Evolutionary conservation across 139 green algal genomes (phyloP), one percentile per base, ranked within the genome.

Genomic region (Chlorella vulgaris): DNA sequence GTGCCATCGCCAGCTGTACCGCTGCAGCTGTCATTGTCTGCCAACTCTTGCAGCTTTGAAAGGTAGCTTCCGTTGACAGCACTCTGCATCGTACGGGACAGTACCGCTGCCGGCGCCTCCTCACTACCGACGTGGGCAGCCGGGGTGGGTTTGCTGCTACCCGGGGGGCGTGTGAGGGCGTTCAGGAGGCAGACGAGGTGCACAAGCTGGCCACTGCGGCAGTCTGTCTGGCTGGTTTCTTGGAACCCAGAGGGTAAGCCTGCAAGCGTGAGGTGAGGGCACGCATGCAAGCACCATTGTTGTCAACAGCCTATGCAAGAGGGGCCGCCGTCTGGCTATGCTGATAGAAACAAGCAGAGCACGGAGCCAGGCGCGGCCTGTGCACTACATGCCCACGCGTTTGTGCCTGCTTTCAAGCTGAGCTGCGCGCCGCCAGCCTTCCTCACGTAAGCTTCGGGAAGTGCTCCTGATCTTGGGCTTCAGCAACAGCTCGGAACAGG

Each of bases 401-500:
- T n/a, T n/a, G n/a, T n/a, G n/a, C n/a, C n/a, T n/a, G n/a, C n/a
- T n/a, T n/a, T n/a, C n/a, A n/a, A n/a, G n/a, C n/a, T n/a, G n/a
- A n/a, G n/a, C n/a, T n/a, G n/a, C n/a, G n/a, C n/a, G n/a, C n/a
- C n/a, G n/a, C n/a, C n/a, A n/a, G n/a, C n/a, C n/a, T n/a, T n/a
- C 51, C 73, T 79, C 38, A 79, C 73, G 36, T 21, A 79, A 36
- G 8, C 21, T 67, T 26, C 68, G 36, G 3, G 73, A 50, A 1
- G 61, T 68, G 22, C n/a, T 22, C 2, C 73, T 36, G 24, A 79
- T 50, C 51, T 79, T 53, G 73, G 73, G 73, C 53, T 79, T 79
- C 29, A 79, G 73, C 35, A 79, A 24, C 51, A 79, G 73, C 35
- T 79, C 73, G 21, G 53, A n/a, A 51, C 73, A 79, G 73, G 73